Percentiles rank a stretch among this genome's conserved stretches.
phyloP scores from a whole-genome alignment of 257 asterid genomes.

The Nicotiana sylvestris region DNA sequence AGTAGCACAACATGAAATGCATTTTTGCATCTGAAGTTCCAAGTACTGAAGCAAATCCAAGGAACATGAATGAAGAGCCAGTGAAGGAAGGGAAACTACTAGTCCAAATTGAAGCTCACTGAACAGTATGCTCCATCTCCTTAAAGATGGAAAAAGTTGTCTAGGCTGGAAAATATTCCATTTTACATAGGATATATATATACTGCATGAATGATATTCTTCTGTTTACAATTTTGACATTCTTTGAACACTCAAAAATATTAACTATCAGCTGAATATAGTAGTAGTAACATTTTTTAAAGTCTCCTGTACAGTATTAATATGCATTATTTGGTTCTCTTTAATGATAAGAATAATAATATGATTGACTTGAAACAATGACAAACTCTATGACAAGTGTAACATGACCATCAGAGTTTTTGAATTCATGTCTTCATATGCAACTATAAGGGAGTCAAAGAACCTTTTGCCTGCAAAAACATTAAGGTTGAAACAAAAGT shows the following conservation, averaged over 20 bases:
- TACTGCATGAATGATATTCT: not conserved
- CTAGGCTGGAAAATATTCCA: not conserved
- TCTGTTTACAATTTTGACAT: not conserved
- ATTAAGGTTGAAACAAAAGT: not conserved
- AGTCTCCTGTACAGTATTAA: not conserved
- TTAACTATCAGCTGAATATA: not conserved
- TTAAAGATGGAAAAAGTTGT: not conserved
- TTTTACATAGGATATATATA: not conserved
- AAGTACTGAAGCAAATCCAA: not conserved
- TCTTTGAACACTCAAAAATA: not conserved
- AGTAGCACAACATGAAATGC: conserved; percentile 1
- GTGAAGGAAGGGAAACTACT: not conserved
- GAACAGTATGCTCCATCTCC: not conserved
- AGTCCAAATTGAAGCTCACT: not conserved
- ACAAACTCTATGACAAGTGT: not conserved
- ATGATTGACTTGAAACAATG: not conserved
- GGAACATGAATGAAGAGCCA: not conserved
- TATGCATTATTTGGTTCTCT: not conserved
- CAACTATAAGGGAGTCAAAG: not conserved
- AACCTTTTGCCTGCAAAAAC: not conserved
- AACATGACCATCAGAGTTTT: not conserved
- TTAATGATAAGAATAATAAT: not conserved
- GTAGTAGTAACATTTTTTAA: not conserved
- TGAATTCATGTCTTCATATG: not conserved
- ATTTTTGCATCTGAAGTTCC: not conserved